Evolutionary conservation across 139 green algal genomes (phyloP), one percentile per base, ranked within the genome.

Genomic region (Parachlorella kessleri): DNA sequence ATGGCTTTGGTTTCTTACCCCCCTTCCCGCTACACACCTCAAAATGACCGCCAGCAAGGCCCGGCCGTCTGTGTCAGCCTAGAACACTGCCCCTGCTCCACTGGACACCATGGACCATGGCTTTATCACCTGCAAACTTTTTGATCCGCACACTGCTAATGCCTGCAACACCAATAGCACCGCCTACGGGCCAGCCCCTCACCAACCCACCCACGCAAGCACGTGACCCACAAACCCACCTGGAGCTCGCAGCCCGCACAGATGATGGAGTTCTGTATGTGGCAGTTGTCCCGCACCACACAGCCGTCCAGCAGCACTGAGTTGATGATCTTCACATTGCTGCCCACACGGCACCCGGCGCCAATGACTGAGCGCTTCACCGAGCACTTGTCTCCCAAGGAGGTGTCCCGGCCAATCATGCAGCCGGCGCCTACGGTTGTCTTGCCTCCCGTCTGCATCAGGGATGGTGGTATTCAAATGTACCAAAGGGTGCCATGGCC

Each of bases 351-450:
- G 88, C 91, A 95, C 33, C 83, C 81, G 40, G 37, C 30, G 24
- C 93, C 94, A 35, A 98, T 83, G 30, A 98, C 91, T 2, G 79
- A 91, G 37, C 92, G 72, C 89, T 98, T 98, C 48, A 98, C 90
- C 85, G 79, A 92, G 79, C 80, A 91, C 77, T 94, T 96, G 83
- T 98, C 95, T 3, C 88, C 94, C 28, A 98, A 76, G n/a, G 72
- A 66, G 36, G 73, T 87, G 36, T 84, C 84, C 48, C 88, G 82
- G 1, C 92, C 92, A 9, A 98, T 73, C 54, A 98, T 91, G 83
- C 93, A 97, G 36, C 78, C 85, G 3, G 80, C 33, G 7, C 74
- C 81, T 54, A 97, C 84, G 5, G 88, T 96, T 38, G 84, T 72
- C 80, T 95, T 95, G 77, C 79, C 85, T 66, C 92, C 93, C 37